phyloP scores from a whole-genome alignment of 2,329 filamentous ascomycete species.

The Torrubiellomyces zombiae region DNA sequence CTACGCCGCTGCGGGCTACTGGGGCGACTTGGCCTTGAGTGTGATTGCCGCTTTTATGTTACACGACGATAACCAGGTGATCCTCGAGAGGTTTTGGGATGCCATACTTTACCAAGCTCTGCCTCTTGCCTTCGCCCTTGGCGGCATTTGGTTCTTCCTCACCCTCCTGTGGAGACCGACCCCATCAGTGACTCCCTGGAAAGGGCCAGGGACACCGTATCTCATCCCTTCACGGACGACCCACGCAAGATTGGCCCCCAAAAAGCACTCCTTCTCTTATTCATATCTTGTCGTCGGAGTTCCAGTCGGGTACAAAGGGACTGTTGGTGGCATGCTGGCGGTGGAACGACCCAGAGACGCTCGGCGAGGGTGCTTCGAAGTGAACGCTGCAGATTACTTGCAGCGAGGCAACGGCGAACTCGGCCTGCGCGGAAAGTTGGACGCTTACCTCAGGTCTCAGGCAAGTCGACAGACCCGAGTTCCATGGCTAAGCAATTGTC shows the following conservation, averaged over 20 bases:
- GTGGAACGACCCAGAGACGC: slow-evolving; percentile 11
- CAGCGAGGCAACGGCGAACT: slow-evolving; percentile 30
- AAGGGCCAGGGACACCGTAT: slow-evolving; percentile 19
- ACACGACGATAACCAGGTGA: neutral
- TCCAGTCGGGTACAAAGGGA: slow-evolving; percentile 45
- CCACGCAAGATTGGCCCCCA: slow-evolving; percentile 50
- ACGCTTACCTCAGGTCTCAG: slow-evolving; percentile 38
- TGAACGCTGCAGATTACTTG: slow-evolving; percentile 45
- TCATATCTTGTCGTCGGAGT: slow-evolving; percentile 54
- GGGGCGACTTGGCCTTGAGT: slow-evolving; percentile 10
- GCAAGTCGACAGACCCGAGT: slow-evolving; percentile 28
- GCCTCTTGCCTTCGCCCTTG: no score
- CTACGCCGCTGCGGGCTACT: slow-evolving; percentile 7
- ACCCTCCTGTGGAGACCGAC: no score
- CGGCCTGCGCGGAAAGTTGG: slow-evolving; percentile 47
- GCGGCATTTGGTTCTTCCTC: no score
- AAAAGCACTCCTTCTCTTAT: slow-evolving; percentile 51
- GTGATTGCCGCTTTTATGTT: slow-evolving; percentile 10
- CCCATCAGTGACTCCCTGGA: slow-evolving; percentile 1
- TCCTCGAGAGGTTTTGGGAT: no score
- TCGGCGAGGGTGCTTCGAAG: slow-evolving; percentile 32
- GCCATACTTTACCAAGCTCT: no score
- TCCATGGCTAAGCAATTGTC: no score
- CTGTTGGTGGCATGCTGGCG: slow-evolving; percentile 39
- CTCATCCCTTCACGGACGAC: slow-evolving; percentile 50